Evolutionary conservation across 2,329 filamentous ascomycete genomes (phyloP).

Genomic region (Stagonosporopsis rhizophila): DNA sequence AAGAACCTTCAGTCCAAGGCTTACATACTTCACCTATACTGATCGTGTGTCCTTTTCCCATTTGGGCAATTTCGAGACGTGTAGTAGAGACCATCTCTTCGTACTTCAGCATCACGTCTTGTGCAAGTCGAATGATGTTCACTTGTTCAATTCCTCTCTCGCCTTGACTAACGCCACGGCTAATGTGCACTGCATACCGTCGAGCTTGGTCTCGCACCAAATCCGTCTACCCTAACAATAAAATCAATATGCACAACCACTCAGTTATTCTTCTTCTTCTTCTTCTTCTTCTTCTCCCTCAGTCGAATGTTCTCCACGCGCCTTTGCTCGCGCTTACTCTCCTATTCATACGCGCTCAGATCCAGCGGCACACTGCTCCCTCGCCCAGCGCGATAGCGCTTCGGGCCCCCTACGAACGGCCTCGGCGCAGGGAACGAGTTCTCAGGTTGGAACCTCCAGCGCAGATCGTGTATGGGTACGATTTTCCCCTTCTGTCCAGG

Average conservation of each 20-base stretch:
- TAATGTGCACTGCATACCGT: constrained; percentile 23
- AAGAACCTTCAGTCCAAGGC: too few species aligned
- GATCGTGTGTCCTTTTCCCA: too few species aligned
- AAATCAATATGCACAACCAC: constrained; percentile 14
- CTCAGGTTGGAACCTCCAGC: constrained; percentile 90
- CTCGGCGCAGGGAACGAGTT: constrained; percentile 82
- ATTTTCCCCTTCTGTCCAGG: constrained; percentile 38
- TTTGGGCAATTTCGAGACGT: too few species aligned
- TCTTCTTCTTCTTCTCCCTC: not conserved
- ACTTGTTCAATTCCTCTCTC: not conserved
- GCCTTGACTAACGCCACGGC: constrained; percentile 24
- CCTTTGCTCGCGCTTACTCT: not conserved
- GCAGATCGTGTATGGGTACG: constrained; percentile 73
- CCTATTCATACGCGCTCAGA: constrained; percentile 65
- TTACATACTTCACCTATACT: too few species aligned
- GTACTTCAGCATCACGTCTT: not conserved
- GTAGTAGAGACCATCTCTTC: too few species aligned
- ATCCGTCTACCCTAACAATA: constrained; percentile 13
- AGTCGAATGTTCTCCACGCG: not conserved
- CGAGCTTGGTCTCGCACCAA: constrained; percentile 7
- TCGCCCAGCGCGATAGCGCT: constrained; percentile 86
- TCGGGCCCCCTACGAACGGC: constrained; percentile 75
- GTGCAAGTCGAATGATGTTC: not conserved
- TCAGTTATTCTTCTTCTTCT: not conserved
- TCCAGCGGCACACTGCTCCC: constrained; percentile 95